Evolutionary conservation across 129 eudicot genomes (phyloP).

Genomic region (Kitagawia praeruptora): DNA sequence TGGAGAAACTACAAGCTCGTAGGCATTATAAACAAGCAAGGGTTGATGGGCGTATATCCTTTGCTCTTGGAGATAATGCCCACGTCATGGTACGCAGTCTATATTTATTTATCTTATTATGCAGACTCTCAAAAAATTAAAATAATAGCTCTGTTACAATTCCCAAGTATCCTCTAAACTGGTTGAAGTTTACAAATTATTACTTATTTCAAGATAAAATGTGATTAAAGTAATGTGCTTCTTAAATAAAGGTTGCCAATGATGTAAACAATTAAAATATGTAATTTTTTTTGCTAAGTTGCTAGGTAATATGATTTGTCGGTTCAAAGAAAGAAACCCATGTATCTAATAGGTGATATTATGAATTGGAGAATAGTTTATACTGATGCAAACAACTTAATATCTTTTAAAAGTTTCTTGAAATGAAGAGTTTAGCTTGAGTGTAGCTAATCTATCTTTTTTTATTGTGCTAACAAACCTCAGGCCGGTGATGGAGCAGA

Average conservation of each 20-base stretch:
- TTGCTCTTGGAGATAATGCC: slow-evolving; percentile 46
- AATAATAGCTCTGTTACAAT: neutral
- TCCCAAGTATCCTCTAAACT: neutral
- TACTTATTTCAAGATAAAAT: neutral
- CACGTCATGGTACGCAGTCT: slow-evolving; percentile 33
- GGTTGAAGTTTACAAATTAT: neutral
- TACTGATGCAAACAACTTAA: too few relatives aligned
- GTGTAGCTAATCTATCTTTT: neutral
- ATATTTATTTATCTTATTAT: neutral
- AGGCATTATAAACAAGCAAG: slow-evolving; percentile 39
- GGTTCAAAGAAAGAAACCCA: too few relatives aligned
- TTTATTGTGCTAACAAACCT: too few relatives aligned
- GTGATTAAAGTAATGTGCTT: neutral
- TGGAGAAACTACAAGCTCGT: slow-evolving; percentile 27
- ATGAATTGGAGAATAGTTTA: too few relatives aligned
- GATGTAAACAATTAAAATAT: neutral
- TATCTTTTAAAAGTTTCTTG: too few relatives aligned
- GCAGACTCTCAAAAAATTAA: too few relatives aligned
- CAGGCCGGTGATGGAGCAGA: too few relatives aligned
- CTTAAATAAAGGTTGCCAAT: neutral
- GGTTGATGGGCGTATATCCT: slow-evolving; percentile 40
- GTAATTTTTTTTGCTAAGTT: too few relatives aligned
- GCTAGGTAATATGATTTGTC: too few relatives aligned
- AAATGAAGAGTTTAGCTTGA: too few relatives aligned
- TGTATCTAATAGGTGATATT: too few relatives aligned